A percentile compares a stretch with the other conserved stretches of the same genome.
phyloP scores from a whole-genome alignment of 2,329 filamentous ascomycete species.

The Aureobasidium pullulans region DNA sequence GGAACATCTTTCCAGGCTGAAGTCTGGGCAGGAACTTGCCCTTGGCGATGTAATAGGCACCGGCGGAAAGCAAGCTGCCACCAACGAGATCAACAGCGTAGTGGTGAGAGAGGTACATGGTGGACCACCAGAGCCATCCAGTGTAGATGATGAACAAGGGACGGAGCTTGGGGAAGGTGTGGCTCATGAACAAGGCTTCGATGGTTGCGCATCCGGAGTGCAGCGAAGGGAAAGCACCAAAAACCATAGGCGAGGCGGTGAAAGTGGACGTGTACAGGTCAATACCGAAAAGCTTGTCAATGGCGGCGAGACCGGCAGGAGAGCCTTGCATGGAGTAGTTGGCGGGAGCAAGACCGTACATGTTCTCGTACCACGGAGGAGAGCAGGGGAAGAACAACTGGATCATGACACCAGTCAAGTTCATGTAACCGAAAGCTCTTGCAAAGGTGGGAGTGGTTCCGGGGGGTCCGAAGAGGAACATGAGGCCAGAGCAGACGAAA shows the following conservation, averaged over 20 bases:
- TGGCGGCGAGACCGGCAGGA: slow-evolving; percentile 78
- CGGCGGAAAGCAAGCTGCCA: slow-evolving; percentile 56
- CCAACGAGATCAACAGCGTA: slow-evolving; percentile 90
- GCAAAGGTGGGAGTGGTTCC: slow-evolving; percentile 79
- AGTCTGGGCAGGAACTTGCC: slow-evolving; percentile 73
- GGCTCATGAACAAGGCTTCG: slow-evolving; percentile 86
- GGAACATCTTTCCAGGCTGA: slow-evolving; percentile 75
- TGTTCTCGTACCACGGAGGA: slow-evolving; percentile 93
- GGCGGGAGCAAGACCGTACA: slow-evolving; percentile 81
- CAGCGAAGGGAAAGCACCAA: slow-evolving; percentile 89
- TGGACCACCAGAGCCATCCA: slow-evolving; percentile 95
- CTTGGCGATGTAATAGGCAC: slow-evolving; percentile 76
- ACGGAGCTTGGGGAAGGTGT: slow-evolving; percentile 78
- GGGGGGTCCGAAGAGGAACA: slow-evolving; percentile 85
- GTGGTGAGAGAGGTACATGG: slow-evolving; percentile 96
- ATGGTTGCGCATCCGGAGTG: slow-evolving; percentile 85
- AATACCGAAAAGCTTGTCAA: slow-evolving; percentile 83
- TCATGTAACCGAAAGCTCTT: slow-evolving; percentile 86
- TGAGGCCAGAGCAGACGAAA: slow-evolving; percentile 65
- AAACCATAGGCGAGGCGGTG: slow-evolving; percentile 81
- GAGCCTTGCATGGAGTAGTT: slow-evolving; percentile 88
- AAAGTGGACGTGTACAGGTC: slow-evolving; percentile 92
- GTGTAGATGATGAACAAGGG: slow-evolving; percentile 76
- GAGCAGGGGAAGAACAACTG: slow-evolving; percentile 90
- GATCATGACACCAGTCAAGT: slow-evolving; percentile 76